Conservation (phyloP, 1,139 yeast species). For the Nadsonia commutata region DNA sequence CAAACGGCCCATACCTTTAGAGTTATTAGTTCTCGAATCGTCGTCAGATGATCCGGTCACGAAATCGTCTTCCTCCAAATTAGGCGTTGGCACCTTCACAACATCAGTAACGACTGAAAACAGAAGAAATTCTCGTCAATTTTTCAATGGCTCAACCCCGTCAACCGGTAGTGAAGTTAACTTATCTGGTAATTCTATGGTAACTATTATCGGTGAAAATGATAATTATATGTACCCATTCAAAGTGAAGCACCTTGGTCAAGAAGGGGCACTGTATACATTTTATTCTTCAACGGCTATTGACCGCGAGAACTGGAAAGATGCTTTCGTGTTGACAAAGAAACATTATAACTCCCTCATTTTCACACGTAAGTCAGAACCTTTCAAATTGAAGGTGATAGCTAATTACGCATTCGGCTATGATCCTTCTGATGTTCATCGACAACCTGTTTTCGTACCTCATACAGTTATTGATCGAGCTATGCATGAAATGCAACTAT, state of each 20-base stretch:
- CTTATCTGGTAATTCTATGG: constrained; percentile 5
- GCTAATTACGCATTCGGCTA: constrained; percentile 54
- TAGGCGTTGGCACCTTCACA: constrained; percentile 19
- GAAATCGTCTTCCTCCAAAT: constrained; percentile 17
- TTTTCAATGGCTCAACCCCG: constrained; percentile 2
- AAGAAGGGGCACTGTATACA: constrained; percentile 37
- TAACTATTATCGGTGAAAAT: constrained; percentile 13
- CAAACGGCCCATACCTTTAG: constrained; percentile 28
- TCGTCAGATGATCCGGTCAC: constrained; percentile 22
- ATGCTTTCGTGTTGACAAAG: constrained; percentile 40
- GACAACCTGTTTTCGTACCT: constrained; percentile 47
- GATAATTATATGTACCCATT: constrained; percentile 28
- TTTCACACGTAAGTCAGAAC: constrained; percentile 31
- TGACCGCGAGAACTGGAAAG: constrained; percentile 50
- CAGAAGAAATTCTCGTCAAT: neutral
- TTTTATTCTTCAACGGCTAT: constrained; percentile 39
- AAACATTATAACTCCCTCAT: constrained; percentile 34
- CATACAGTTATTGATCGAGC: constrained; percentile 49
- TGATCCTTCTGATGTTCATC: constrained; percentile 40
- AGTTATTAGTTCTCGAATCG: constrained; percentile 23
- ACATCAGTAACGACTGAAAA: constrained; percentile 9
- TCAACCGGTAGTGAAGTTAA: constrained; percentile 3
- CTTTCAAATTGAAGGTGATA: constrained; percentile 39
- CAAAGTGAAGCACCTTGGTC: constrained; percentile 35
- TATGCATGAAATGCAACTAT: constrained; percentile 18